Conservation (phyloP, 192 early-diverging fungal species). For the Geranomyces michiganensis region DNA sequence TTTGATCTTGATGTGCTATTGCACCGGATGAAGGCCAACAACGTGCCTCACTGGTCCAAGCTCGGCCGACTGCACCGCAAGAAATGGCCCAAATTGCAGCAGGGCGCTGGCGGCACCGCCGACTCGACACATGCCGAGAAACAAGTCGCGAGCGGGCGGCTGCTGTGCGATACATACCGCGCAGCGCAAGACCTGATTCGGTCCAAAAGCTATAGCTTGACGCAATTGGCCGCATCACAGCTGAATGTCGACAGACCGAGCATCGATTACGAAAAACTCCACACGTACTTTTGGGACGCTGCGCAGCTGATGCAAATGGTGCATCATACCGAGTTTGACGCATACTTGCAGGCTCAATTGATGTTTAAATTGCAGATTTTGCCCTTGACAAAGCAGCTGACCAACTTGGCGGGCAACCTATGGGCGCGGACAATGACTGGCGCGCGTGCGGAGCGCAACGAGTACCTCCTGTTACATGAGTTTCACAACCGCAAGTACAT, state of each 20-base stretch:
- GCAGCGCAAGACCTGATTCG: conserved; percentile 80
- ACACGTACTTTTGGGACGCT: conserved; percentile 66
- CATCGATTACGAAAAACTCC: conserved; percentile 80
- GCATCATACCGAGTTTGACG: conserved; percentile 81
- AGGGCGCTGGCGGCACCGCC: conserved; percentile 76
- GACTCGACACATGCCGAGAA: conserved; percentile 79
- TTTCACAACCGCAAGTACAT: conserved; percentile 92
- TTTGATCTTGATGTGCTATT: conserved; percentile 92
- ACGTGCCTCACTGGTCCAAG: conserved; percentile 79
- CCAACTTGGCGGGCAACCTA: conserved; percentile 89
- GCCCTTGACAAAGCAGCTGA: conserved; percentile 90
- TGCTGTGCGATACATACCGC: conserved; percentile 93
- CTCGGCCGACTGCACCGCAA: conserved; percentile 83
- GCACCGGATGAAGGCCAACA: conserved; percentile 87
- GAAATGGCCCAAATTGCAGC: conserved; percentile 82
- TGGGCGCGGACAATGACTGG: conserved; percentile 91
- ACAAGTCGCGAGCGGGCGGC: conserved; percentile 77
- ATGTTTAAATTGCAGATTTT: conserved; percentile 89
- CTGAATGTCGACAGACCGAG: conserved; percentile 79
- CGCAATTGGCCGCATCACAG: conserved; percentile 73
- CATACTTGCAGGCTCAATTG: conserved; percentile 75
- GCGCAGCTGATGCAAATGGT: conserved; percentile 70
- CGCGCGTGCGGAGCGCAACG: conserved; percentile 92
- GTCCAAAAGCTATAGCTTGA: conserved; percentile 84
- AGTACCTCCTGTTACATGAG: conserved; percentile 92